Conservation (phyloP, 2,329 filamentous ascomycete species). For the Pseudocercospora crystallina region DNA sequence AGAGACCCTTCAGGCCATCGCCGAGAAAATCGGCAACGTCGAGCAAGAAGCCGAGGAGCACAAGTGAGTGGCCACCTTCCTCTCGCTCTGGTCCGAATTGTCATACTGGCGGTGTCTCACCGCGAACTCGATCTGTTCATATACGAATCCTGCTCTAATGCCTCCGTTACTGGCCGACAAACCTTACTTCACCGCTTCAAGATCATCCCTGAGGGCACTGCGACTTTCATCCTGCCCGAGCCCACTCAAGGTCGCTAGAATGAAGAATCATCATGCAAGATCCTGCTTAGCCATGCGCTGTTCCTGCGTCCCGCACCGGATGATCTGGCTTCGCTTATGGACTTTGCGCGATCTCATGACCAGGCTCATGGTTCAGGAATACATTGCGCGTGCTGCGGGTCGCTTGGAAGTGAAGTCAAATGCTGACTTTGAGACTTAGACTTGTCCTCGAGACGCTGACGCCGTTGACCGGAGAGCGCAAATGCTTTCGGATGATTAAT, state of each 20-base stretch:
- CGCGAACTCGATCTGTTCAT: slow-evolving; percentile 22
- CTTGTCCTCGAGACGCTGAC: slow-evolving; percentile 90
- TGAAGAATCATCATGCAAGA: too few relatives aligned
- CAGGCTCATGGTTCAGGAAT: slow-evolving; percentile 2
- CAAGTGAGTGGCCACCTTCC: slow-evolving; percentile 62
- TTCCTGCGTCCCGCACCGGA: too few relatives aligned
- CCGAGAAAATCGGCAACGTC: slow-evolving; percentile 94
- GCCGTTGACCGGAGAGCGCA: slow-evolving; percentile 79
- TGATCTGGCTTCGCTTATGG: too few relatives aligned
- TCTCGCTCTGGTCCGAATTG: not conserved
- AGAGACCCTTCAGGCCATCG: slow-evolving; percentile 80
- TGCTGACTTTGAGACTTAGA: slow-evolving; percentile 49
- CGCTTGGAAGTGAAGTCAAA: not conserved
- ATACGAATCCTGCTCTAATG: not conserved
- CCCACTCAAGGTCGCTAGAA: too few relatives aligned
- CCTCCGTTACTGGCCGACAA: slow-evolving; percentile 9
- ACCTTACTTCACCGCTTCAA: slow-evolving; percentile 39
- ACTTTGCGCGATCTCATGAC: slow-evolving; percentile 4
- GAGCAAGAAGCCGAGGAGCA: slow-evolving; percentile 98
- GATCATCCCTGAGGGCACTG: slow-evolving; percentile 1
- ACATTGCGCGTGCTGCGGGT: too few relatives aligned
- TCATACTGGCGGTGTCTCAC: slow-evolving; percentile 29
- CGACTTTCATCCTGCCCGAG: not conserved
- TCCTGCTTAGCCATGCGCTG: too few relatives aligned
- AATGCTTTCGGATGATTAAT: slow-evolving; percentile 99